Percentiles rank a stretch among this genome's conserved stretches.
These are phyloP conservation scores for Mollisia scopiformis DNA, from an alignment of 2,329 filamentous ascomycete species.

Conservation along the genomic window DNA sequence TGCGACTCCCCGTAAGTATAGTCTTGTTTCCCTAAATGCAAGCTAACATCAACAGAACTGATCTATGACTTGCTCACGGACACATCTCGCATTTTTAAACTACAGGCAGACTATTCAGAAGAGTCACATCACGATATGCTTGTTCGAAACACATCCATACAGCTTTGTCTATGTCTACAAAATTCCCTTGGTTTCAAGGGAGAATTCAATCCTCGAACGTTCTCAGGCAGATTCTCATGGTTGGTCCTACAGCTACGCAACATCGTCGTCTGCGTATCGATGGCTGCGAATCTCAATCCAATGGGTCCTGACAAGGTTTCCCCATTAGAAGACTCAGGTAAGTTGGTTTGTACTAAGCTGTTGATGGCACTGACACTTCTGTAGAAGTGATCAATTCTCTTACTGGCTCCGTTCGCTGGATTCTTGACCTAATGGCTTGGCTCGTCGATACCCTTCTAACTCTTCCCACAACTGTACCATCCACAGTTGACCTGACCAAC, in stretches of 20 bases:
- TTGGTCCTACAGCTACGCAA: constrained; percentile 76
- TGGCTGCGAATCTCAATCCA: constrained; percentile 56
- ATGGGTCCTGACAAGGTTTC: constrained; percentile 55
- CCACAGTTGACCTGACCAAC: constrained; percentile 49
- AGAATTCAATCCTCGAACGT: constrained; percentile 60
- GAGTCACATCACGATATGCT: constrained; percentile 74
- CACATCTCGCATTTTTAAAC: constrained; percentile 69
- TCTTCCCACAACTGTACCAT: constrained; percentile 51
- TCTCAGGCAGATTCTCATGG: constrained; percentile 76
- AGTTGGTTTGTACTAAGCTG: constrained; percentile 20
- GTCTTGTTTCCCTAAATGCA: neutral
- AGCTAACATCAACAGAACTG: constrained; percentile 50
- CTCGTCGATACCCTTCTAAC: constrained; percentile 61
- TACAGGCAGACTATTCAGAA: constrained; percentile 80
- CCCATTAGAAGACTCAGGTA: constrained; percentile 66
- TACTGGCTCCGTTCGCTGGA: constrained; percentile 78
- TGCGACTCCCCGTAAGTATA: constrained; percentile 30
- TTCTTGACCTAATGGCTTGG: constrained; percentile 70
- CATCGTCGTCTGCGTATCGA: constrained; percentile 65
- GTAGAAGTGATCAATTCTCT: constrained; percentile 73
- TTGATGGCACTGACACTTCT: constrained; percentile 1
- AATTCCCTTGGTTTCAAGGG: constrained; percentile 76
- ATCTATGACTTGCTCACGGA: constrained; percentile 66
- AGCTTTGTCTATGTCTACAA: constrained; percentile 77
- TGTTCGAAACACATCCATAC: constrained; percentile 72